Base-by-base conservation (phyloP, 345 rosid species). In the Citrus trifoliata region DNA sequence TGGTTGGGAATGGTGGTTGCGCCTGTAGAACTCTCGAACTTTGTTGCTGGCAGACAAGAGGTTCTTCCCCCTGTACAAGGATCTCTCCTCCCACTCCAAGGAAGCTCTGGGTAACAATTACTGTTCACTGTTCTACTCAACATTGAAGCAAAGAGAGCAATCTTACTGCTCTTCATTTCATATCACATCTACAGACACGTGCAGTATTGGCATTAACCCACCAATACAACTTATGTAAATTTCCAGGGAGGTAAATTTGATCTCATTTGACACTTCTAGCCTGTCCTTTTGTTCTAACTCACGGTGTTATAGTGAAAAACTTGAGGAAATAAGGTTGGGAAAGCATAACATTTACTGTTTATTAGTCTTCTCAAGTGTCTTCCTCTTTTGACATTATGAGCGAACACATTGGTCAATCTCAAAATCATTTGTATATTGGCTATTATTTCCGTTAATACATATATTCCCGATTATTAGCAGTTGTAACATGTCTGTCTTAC, bases 1-100 rank as follows among this genome's bases (percentile, higher is more conserved):
- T 97, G 97, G 98, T 88, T 97, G 84, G 90, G 85, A 70, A 78
- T 88, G 87, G 97, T 97, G 78, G 97, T 90, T 10, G 93, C 91
- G n/a, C 96, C 98, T 3, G 78, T 88, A 71, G 98, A 97, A 76
- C 95, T 97, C 33, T 68, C 81, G 13, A 55, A 73, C 24, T 97
- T 97, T 80, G 82, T 97, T 63, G 79, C 33, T 80, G 91, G 94
- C 74, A 85, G 87, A 76, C 91, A 90, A 86, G 89, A 73, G 81
- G 74, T 90, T 38, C 79, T 92, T 77, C 86, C 89, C 40, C 91
- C 93, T 1, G 74, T 90, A 78, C 86, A 82, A 82, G 85, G 71
- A 48, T 76, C 90, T 61, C 79, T 92, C 78, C 87, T 90, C 64
- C 94, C 94, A 3, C 80, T 90, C 78, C 83, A 81, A 73, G 85